A percentile compares a stretch with the other conserved stretches of the same genome.
Conservation (phyloP, 345 rosid species). For the Brassica rapa region DNA sequence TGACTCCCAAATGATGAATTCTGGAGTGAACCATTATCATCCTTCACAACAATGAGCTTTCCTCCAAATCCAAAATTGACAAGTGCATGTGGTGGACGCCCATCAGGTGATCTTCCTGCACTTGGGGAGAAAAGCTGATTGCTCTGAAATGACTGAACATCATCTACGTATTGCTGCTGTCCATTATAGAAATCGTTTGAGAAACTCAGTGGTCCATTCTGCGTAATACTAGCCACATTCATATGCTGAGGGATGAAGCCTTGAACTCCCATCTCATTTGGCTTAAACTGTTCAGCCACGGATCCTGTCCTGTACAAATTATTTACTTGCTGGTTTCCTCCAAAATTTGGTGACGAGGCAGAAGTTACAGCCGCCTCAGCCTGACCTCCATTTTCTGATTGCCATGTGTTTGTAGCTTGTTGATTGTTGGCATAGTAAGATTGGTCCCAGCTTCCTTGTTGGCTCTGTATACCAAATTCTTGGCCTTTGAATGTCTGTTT, state of each 20-base stretch:
- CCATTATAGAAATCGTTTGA: conserved; percentile 55
- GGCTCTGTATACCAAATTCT: conserved; percentile 47
- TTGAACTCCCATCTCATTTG: conserved; percentile 50
- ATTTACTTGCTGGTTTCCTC: conserved; percentile 53
- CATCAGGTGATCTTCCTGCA: conserved; percentile 76
- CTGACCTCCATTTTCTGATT: conserved; percentile 47
- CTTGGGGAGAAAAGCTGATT: conserved; percentile 58
- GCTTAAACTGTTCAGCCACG: conserved; percentile 48
- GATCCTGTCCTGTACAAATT: conserved; percentile 47
- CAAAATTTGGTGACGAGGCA: conserved; percentile 40
- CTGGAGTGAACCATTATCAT: conserved; percentile 44
- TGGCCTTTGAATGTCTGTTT: conserved; percentile 47
- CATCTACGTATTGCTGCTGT: conserved; percentile 54
- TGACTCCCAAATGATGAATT: conserved; percentile 62
- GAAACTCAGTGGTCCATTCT: conserved; percentile 51
- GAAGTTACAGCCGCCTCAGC: conserved; percentile 30
- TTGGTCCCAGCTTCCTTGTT: conserved; percentile 53
- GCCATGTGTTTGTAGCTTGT: conserved; percentile 50
- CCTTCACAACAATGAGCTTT: conserved; percentile 80
- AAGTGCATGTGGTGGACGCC: conserved; percentile 94
- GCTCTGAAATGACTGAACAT: conserved; percentile 54
- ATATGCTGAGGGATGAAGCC: conserved; percentile 52
- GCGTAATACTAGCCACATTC: conserved; percentile 50
- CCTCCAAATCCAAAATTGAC: conserved; percentile 97
- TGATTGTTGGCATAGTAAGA: conserved; percentile 51